phyloP scores from a whole-genome alignment of 257 asterid species.

The Schizonepeta tenuifolia region DNA sequence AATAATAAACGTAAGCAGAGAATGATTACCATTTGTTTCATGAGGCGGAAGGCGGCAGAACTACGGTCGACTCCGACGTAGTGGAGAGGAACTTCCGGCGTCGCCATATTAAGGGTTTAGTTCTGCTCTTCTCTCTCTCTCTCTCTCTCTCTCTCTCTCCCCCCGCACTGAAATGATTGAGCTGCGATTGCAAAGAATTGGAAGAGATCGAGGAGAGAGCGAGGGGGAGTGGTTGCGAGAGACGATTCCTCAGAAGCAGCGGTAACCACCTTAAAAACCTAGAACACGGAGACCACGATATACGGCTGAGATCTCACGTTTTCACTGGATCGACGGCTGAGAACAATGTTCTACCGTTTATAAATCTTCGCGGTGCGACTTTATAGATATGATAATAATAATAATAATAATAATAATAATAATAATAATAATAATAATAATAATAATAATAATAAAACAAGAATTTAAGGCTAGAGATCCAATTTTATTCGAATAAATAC shows the following conservation, averaged over 20 bases:
- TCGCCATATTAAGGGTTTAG: constrained; percentile 50
- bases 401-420: too few relatives aligned
- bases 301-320: constrained; percentile 4
- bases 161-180: neutral
- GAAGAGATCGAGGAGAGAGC: neutral
- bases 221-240: neutral
- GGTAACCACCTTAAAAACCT: neutral
- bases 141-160: neutral
- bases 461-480: too few relatives aligned
- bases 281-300: neutral
- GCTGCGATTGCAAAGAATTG: neutral
- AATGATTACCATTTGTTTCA: constrained; percentile 89
- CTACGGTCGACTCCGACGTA: constrained; percentile 85
- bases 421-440: too few relatives aligned
- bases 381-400: too few relatives aligned
- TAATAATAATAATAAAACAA: too few relatives aligned
- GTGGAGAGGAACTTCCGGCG: constrained; percentile 88
- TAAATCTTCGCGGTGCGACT: too few relatives aligned
- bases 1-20: neutral
- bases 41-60: constrained; percentile 98
- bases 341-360: neutral
- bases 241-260: neutral
- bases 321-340: neutral
- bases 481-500: too few relatives aligned
- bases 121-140: neutral